phyloP scores from a whole-genome alignment of 805 yeast species.

The Pichia thaimueangensis region DNA sequence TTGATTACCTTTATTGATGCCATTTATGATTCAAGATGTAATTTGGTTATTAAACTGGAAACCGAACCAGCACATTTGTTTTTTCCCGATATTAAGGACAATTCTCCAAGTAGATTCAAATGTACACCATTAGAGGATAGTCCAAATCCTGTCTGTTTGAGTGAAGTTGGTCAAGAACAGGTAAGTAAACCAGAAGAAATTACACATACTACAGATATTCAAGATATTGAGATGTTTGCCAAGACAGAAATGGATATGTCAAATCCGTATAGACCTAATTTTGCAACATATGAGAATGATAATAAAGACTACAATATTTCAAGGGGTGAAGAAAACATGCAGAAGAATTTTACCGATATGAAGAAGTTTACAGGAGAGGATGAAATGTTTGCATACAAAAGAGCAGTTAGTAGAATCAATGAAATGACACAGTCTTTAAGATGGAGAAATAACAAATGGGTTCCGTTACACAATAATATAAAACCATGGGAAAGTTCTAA shows the following conservation, averaged over 20 bases:
- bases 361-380: constrained; percentile 70
- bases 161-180: constrained; percentile 1
- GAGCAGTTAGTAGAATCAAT: constrained; percentile 61
- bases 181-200: neutral
- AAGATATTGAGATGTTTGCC: constrained; percentile 65
- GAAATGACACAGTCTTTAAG: constrained; percentile 29
- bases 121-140: constrained; percentile 16
- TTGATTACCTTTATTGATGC: constrained; percentile 66
- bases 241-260: constrained; percentile 52
- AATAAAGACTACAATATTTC: constrained; percentile 28
- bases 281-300: constrained; percentile 53
- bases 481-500: constrained; percentile 52
- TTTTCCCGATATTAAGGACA: constrained; percentile 45
- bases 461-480: constrained; percentile 43
- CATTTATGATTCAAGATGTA: constrained; percentile 60
- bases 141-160: constrained; percentile 8
- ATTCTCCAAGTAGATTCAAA: constrained; percentile 9
- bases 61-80: constrained; percentile 47
- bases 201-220: constrained; percentile 19
- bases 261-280: constrained; percentile 66
- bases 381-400: constrained; percentile 63
- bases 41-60: constrained; percentile 46
- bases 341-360: constrained; percentile 39
- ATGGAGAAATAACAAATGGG: constrained; percentile 54
- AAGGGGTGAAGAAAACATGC: constrained; percentile 14